Conservation (phyloP, 106 monocot genomes). For the Agapanthus africanus region DNA sequence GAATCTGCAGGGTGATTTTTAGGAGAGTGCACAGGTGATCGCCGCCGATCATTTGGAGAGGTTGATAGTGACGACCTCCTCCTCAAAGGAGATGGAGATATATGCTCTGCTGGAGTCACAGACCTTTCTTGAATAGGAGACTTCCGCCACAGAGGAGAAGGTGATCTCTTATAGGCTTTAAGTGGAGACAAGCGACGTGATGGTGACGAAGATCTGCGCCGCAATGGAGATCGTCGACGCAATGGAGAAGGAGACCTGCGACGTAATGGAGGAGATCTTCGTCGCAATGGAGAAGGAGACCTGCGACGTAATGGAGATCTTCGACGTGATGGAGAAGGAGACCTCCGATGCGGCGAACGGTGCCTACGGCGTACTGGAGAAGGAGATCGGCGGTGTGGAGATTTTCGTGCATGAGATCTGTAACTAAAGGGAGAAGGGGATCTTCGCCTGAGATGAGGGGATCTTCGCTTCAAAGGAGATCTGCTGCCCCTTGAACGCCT, state of each 20-base stretch:
- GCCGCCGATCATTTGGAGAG: conserved; percentile 24
- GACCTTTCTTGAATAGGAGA: conserved; percentile 22
- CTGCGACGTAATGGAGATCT: conserved; percentile 23
- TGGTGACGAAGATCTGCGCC: conserved; percentile 44
- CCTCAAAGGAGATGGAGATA: conserved; percentile 30
- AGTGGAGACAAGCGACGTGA: conserved; percentile 29
- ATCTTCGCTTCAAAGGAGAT: conserved; percentile 42
- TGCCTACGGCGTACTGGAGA: conserved; percentile 22
- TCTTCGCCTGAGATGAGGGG: conserved; percentile 34
- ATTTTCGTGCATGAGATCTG: conserved; percentile 21
- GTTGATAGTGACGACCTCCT: conserved; percentile 31
- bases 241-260: conserved; percentile 16
- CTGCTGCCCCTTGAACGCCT: conserved; percentile 19
- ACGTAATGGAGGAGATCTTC: conserved; percentile 16
- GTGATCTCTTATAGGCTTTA: conserved; percentile 27
- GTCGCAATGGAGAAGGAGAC: conserved; percentile 19
- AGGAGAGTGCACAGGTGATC: conserved; percentile 29
- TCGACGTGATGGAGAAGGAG: conserved; percentile 15
- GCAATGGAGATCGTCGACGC: conserved; percentile 22
- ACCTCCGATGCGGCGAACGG: conserved; percentile 21
- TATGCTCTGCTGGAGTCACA: conserved; percentile 14
- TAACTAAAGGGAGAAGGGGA: conserved; percentile 24
- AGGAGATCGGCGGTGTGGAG: conserved; percentile 22
- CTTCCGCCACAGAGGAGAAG: conserved; percentile 28
- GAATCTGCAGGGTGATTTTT: conserved; percentile 14